phyloP scores from a whole-genome alignment of 2,329 filamentous ascomycete species.

The Exserohilum turcica region DNA sequence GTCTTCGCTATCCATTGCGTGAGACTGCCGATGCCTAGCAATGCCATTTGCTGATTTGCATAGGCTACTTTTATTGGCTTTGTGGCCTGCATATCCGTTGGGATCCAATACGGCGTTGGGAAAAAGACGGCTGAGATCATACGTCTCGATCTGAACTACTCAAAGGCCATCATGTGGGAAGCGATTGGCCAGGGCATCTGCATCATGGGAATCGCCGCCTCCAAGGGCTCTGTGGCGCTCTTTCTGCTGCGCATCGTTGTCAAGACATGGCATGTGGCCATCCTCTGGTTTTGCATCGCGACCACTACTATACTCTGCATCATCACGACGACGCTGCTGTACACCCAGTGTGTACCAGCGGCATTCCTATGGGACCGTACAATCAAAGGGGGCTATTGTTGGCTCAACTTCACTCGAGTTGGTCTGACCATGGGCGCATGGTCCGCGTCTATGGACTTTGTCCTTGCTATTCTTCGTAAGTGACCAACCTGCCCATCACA shows the following conservation, averaged over 20 bases:
- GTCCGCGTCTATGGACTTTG: conserved; percentile 44
- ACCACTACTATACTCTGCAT: conserved; percentile 33
- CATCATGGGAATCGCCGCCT: conserved; percentile 40
- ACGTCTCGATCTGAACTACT: conserved; percentile 27
- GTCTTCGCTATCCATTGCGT: neutral
- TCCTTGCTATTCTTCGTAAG: conserved; percentile 40
- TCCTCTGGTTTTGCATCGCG: conserved; percentile 40
- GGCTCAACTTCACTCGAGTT: conserved; percentile 35
- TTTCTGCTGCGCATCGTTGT: conserved; percentile 41
- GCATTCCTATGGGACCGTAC: conserved; percentile 36
- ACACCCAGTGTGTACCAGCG: conserved; percentile 35
- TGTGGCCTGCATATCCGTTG: conserved; percentile 30
- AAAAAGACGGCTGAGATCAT: conserved; percentile 29
- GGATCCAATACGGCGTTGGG: conserved; percentile 36
- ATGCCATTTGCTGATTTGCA: neutral
- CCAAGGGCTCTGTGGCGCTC: conserved; percentile 38
- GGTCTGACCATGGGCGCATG: conserved; percentile 40
- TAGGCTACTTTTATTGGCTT: conserved; percentile 36
- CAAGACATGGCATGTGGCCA: conserved; percentile 31
- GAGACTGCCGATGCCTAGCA: neutral
- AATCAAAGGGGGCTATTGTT: conserved; percentile 32
- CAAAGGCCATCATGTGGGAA: conserved; percentile 41
- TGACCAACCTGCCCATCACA: neutral
- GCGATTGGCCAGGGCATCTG: conserved; percentile 39
- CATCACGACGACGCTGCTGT: conserved; percentile 34